Base-by-base conservation (phyloP, 257 asterid genomes). In the Primulina huaijiensis region DNA sequence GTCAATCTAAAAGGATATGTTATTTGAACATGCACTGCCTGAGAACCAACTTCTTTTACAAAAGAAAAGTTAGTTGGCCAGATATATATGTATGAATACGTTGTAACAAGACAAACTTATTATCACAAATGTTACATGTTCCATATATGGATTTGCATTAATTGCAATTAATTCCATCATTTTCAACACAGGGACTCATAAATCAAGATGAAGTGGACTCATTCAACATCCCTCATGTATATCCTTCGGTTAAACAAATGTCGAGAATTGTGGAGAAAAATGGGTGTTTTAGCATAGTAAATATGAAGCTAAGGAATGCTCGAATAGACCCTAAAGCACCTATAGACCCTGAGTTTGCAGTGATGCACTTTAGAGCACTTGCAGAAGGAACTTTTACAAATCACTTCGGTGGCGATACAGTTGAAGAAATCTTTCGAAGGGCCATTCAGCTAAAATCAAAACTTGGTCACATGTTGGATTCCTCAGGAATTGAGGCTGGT, bases 221-320 rank as follows among this genome's bases (percentile, higher is more conserved):
- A 3, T 80, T 85, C 69, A 82, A 80, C 57, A 30, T 79, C 16
- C 85, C 86, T 19, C 65, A 71, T 21, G 61, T 81, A 3, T 77
- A 69, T 23, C 77, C 83, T 20, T 53, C 50, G 0, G 35, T 67
- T 1, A 23, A 77, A 7, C 72, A 84, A 62, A 59, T 82, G 75
- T 71, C 35, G 20, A 62, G 27, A 3, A 40, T 60, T 2, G 52
- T 76, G 40, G 71, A 40, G 37, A 40, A 67, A 30, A 75, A 72
- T 9, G 79, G 75, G 35, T 31, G 64, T 63, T 69, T 85, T 1
- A 62, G 33, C 7, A 62, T 80, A 0, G 77, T 74, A 12, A 80
- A 62, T 59, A 59, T 66, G 62, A 78, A 76, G 58, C 5, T 69
- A 5, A 72, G 69, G 53, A 74, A 74, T 16, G 62, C 70, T 1